These are phyloP conservation scores for Salix koriyanagi DNA, from an alignment of 345 rosid species.

Conservation along the genomic window DNA sequence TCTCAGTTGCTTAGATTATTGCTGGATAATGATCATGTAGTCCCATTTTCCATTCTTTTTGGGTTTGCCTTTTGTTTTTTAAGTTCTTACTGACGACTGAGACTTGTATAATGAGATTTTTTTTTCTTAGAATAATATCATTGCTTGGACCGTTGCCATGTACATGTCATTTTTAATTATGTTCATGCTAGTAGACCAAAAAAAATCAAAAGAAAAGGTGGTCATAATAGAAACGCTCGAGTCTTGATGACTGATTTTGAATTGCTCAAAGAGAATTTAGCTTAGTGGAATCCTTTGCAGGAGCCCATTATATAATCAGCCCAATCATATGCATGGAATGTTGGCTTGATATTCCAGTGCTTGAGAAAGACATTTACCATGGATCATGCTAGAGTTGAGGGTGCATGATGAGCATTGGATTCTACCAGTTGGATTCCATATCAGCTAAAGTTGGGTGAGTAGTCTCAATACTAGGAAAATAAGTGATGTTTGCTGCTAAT, in stretches of 20 bases:
- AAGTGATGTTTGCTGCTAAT: not conserved
- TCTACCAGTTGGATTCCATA: not conserved
- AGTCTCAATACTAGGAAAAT: not conserved
- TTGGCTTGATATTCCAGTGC: not conserved
- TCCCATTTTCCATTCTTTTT: not conserved
- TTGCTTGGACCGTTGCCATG: not conserved
- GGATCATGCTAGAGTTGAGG: not conserved
- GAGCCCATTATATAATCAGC: not conserved
- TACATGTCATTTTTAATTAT: not conserved
- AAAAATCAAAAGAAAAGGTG: too few species aligned
- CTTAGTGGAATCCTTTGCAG: not conserved
- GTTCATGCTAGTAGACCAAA: not conserved
- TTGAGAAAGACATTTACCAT: not conserved
- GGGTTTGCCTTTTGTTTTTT: not conserved
- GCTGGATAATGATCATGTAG: not conserved
- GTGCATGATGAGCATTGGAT: not conserved
- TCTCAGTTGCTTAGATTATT: not conserved
- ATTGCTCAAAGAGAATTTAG: not conserved
- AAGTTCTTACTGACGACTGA: not conserved
- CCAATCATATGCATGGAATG: not conserved
- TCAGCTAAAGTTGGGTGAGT: not conserved
- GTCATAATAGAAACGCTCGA: not conserved
- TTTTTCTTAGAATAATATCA: not conserved
- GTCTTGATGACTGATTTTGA: not conserved
- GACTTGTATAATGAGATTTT: not conserved